These are phyloP conservation scores for Plasmodium sp. DNA, from an alignment of 169 alveolate genomes.

Conservation along the genomic window DNA sequence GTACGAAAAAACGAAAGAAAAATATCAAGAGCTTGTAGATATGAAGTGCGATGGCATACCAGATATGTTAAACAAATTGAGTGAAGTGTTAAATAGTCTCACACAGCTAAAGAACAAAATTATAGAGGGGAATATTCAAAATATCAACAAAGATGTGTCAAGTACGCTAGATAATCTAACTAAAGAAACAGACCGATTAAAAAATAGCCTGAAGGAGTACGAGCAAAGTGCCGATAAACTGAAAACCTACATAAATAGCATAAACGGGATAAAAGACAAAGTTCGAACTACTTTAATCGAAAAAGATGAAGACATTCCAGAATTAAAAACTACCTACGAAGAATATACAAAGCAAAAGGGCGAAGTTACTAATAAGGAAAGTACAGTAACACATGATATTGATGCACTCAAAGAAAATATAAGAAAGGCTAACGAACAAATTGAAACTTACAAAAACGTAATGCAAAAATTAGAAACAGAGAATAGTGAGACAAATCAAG, in stretches of 20 bases:
- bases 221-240: not conserved
- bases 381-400: not conserved
- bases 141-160: no score
- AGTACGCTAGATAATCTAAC: no score
- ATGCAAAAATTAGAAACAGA: not conserved
- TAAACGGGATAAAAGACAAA: not conserved
- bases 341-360: not conserved
- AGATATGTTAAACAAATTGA: no score
- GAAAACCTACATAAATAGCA: not conserved
- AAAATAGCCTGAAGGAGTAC: not conserved
- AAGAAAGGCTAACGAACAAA: not conserved
- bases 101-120: no score
- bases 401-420: not conserved
- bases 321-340: not conserved
- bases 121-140: no score
- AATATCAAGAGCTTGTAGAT: no score
- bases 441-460: not conserved
- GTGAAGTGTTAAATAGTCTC: no score
- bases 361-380: not conserved
- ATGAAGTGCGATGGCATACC: no score
- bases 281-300: not conserved
- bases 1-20: no score
- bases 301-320: not conserved
- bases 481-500: not conserved
- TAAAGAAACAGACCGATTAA: not conserved